Percentiles rank a stretch among this genome's conserved stretches.
Conservation (phyloP, 257 asterid genomes). For the Salvia rosmarinus region DNA sequence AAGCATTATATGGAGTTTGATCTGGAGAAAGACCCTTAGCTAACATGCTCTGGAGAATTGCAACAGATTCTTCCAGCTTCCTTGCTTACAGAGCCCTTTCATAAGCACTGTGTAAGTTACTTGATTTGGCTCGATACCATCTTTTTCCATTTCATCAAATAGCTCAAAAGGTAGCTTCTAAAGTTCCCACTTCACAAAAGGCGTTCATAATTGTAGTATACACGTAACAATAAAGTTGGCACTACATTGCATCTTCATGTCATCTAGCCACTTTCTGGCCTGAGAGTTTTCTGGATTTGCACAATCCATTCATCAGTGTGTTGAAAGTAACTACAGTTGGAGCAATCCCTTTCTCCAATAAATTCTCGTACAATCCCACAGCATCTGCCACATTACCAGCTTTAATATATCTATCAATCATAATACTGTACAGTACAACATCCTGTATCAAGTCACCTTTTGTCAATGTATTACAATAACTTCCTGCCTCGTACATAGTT, state of each 20-base stretch:
- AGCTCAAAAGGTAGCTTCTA: conserved; percentile 44
- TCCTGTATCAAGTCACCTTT: conserved; percentile 48
- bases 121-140: conserved; percentile 57
- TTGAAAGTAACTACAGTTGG: conserved; percentile 73
- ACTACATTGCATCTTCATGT: conserved; percentile 48
- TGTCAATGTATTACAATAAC: conserved; percentile 53
- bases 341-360: conserved; percentile 59
- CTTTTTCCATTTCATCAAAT: conserved; percentile 58
- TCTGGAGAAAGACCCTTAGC: conserved; percentile 61
- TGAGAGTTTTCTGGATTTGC: conserved; percentile 54
- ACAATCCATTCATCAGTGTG: conserved; percentile 65
- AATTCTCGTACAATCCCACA: conserved; percentile 42
- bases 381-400: conserved; percentile 64
- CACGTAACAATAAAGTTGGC: conserved; percentile 63
- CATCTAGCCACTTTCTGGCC: conserved; percentile 50
- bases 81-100: conserved; percentile 62
- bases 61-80: conserved; percentile 52
- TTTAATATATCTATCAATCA: conserved; percentile 68
- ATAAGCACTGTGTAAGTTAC: conserved; percentile 71
- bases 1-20: conserved; percentile 58
- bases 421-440: conserved; percentile 62
- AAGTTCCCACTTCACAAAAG: conserved; percentile 56
- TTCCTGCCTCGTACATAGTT: conserved; percentile 58
- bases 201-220: conserved; percentile 76
- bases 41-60: conserved; percentile 50